Conservation (phyloP, 257 asterid species). For the Catharanthus roseus region DNA sequence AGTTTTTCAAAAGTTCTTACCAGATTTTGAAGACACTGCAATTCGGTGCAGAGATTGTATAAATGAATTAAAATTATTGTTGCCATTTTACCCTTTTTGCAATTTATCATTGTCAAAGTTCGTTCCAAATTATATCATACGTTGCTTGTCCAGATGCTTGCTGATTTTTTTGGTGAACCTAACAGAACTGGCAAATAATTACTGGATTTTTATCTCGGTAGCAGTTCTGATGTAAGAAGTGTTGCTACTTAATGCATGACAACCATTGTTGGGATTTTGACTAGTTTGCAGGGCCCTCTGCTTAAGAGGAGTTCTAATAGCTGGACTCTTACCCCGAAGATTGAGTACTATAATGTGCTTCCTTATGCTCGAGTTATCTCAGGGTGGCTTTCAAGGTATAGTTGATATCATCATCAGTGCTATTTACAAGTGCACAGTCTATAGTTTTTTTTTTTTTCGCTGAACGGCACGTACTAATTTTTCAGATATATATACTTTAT, state of each 20-base stretch:
- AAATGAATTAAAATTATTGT: not conserved
- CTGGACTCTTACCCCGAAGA: constrained; percentile 39
- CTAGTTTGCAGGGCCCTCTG: constrained; percentile 63
- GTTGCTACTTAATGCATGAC: not conserved
- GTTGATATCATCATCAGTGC: not conserved
- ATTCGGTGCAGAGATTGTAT: not conserved
- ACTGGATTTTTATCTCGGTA: not conserved
- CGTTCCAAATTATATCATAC: not conserved
- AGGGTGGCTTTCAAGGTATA: constrained; percentile 48
- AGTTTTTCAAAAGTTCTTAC: not conserved
- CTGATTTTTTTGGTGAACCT: not conserved
- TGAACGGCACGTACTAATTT: not conserved
- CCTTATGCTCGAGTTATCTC: constrained; percentile 56
- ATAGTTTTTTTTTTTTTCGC: not conserved
- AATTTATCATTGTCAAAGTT: not conserved
- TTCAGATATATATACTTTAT: not conserved
- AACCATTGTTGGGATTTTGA: constrained; percentile 13
- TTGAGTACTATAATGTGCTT: constrained; percentile 46
- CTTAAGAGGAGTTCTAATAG: constrained; percentile 23
- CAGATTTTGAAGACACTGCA: not conserved
- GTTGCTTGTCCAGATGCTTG: not conserved
- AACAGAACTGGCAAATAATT: not conserved
- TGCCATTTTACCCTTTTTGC: not conserved
- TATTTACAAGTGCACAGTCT: not conserved
- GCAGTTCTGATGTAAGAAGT: not conserved